Evolutionary conservation across 306 rosid genomes (phyloP), one percentile per base, ranked within the genome.

Genomic region (Vicia faba): DNA sequence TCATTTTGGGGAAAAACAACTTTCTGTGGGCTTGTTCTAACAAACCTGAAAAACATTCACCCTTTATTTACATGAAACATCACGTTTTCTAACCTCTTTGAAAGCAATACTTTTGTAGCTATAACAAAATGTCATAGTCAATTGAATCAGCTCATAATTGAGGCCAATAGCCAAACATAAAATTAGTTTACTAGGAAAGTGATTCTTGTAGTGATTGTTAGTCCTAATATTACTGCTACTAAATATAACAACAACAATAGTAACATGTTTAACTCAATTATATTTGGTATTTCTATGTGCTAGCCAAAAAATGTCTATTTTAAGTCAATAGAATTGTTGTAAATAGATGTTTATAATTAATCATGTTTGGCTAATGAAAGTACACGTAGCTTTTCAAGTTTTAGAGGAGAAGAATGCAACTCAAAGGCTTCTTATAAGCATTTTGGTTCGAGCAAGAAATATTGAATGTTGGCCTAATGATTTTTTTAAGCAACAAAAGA

Each of bases 11-110:
- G 23, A 20, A 20, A 76, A 44, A 49, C 69, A 64, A 75, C 69
- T 61, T 61, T 69, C 80, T 62, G 75, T 76, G 75, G 75, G 80
- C 80, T 69, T 53, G n/a, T 53, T 53, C 18, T 43, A 61, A 43
- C 25, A 14, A 75, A 39, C 59, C 53, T 40, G 8, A 69, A 61
- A 45, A 62, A 19, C 36, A 26, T 61, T 41, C 66, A 41, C 80
- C 36, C 35, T 50, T 31, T 61, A 19, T 75, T 45, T 49, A 66
- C 62, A 66, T 33, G 48, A 56, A 55, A 46, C 15, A 65, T 19
- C 6, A 45, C 20, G 14, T 23, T 74, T 74, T 53, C 10, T 51
- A 38, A 4, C 48, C 41, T 62, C 2, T 28, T 66, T 56, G 10
- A 33, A 33, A 74, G 31, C 23, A 33, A 9, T 44, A 36, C 8